phyloP scores from a whole-genome alignment of 1,284 basidiomycete species.

The Leccinum fuscescens region DNA sequence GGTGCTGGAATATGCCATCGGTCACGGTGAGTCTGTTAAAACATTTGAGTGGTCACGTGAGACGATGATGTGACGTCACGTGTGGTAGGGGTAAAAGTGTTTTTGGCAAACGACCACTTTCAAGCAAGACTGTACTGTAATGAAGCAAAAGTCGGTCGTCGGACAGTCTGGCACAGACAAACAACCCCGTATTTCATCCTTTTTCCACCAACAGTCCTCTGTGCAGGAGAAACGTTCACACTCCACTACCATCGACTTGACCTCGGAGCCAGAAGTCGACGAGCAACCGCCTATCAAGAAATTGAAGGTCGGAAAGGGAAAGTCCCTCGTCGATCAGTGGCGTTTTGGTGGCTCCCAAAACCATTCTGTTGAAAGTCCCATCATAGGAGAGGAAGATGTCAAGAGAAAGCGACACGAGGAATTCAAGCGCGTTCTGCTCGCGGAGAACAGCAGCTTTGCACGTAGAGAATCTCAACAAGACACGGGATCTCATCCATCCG shows the following conservation, averaged over 20 bases:
- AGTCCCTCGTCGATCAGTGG: constrained; percentile 34
- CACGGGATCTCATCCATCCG: constrained; percentile 11
- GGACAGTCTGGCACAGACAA: constrained; percentile 3
- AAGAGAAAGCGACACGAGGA: constrained; percentile 42
- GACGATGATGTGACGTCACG: constrained; percentile 25
- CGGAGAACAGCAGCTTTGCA: constrained; percentile 41
- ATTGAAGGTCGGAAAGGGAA: constrained; percentile 22
- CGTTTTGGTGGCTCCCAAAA: constrained; percentile 32
- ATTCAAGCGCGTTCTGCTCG: constrained; percentile 56
- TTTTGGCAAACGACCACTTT: neutral
- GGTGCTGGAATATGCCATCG: neutral
- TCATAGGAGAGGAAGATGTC: constrained; percentile 14
- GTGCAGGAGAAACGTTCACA: constrained; percentile 29
- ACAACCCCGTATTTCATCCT: constrained; percentile 55
- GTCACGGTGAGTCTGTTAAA: neutral
- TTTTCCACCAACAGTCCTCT: constrained; percentile 43
- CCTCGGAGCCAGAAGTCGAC: constrained; percentile 39
- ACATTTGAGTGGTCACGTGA: constrained; percentile 25
- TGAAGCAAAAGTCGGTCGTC: constrained; percentile 24
- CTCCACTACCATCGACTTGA: constrained; percentile 53
- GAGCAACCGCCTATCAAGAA: constrained; percentile 40
- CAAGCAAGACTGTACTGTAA: neutral
- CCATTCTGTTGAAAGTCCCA: constrained; percentile 17
- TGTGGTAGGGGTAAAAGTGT: neutral
- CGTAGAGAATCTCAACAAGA: constrained; percentile 7